Evolutionary conservation across 352 stramenopile genomes (phyloP), one percentile per base, ranked within the genome.

Genomic region (Pythium coloratum): DNA sequence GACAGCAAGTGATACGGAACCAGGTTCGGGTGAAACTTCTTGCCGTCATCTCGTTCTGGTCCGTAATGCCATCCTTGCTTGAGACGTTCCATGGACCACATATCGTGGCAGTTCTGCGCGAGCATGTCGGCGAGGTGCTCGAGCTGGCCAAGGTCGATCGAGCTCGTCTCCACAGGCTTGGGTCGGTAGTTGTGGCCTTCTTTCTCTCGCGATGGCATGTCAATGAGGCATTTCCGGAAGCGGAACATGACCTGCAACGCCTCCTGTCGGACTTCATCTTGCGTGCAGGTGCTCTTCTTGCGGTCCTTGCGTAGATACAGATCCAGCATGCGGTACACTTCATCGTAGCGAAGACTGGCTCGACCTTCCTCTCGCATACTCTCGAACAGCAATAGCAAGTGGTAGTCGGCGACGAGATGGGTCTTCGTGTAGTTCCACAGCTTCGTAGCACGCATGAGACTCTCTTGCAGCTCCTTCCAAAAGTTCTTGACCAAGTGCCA

Each of bases 181-280:
- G 88, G 88, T 1, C 80, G 75, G 60, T 96, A 96, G 56, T 96
- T 92, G 70, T 96, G 86, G 4, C 88, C 88, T 70, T 96, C 88
- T 40, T 95, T 94, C 62, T 96, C 88, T 59, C 88, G 84, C 46
- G 86, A 95, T 40, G 88, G 88, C 88, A 96, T 96, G 57, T 95
- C 88, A 20, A 94, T 96, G 13, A 96, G 71, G 62, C 84, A 94
- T 62, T 90, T 92, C 14, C 85, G 83, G 82, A 96, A 96, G 20
- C 88, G 86, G 54, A 91, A 95, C 88, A 95, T 95, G 54, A 96
- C 84, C n/a, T 93, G 79, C 32, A 94, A 66, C 12, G 88, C 80
- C 69, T 94, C 88, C 9, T 84, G 76, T 8, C 78, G 80, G 46
- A 96, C 86, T 71, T 94, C 82, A 0, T 72, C 76, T 71, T 94